Evolutionary conservation across 1,284 basidiomycete genomes (phyloP), one percentile per base, ranked within the genome.

Genomic region (Schizophyllum amplum): DNA sequence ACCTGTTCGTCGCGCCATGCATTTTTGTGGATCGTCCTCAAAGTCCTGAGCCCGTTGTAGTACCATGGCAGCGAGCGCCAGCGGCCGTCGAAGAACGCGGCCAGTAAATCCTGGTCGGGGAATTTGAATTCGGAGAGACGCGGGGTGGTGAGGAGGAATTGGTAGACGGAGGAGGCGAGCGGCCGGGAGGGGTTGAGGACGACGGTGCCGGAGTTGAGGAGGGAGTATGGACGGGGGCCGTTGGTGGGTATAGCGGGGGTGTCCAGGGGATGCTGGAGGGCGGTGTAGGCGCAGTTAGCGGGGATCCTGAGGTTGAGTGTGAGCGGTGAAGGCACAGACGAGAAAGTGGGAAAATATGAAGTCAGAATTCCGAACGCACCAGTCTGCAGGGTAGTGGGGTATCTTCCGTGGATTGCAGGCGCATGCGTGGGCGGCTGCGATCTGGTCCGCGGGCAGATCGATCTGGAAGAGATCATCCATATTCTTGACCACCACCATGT

Each of bases 381-480:
- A 98, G 68, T 97, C 92, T 4, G 67, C 65, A 1, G 96, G 95
- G 70, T 98, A 98, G 66, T 94, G 90, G 1, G 78, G 63, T 48
- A 95, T 72, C 66, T 84, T 86, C 55, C 85, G 82, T 7, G 95
- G 95, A 68, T 98, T 98, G 76, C 95, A 98, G 1, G 94, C 87
- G 67, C 95, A 98, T 6, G 85, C 94, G 62, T 95, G 94, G 0
- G 76, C 80, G 0, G 92, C 93, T 2, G 90, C 93, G 58, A 98
- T 94, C 70, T 84, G 82, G 63, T 84, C 87, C 22, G 67, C 64
- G 4, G 80, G 81, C 1, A 94, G 72, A 9, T 83, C 77, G 24
- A 92, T 64, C 22, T 85, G 78, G 75, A 98, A 86, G 53, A 98
- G 76, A 61, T 96, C 94, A 71, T 98, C 96, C 90, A 98, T 96